Base-by-base conservation (phyloP, 106 monocot species). In the Dendrobium chrysotoxum region DNA sequence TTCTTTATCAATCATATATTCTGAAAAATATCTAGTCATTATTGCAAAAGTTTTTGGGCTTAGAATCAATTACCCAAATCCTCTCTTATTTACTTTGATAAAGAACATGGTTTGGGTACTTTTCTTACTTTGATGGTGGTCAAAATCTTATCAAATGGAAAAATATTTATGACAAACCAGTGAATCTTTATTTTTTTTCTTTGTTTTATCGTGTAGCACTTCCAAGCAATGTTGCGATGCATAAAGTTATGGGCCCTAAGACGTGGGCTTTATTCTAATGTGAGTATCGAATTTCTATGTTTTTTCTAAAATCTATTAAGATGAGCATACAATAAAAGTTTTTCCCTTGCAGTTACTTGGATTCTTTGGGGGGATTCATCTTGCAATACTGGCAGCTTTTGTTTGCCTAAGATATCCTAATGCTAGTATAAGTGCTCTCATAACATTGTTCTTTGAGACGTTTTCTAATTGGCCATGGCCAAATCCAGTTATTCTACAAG, bases 321-420 rank as follows among this genome's bases (percentile, higher is more conserved):
- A 35, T 82, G 23, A 66, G 17, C 30, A 5, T 17, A 31, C 4
- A 31, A 53, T 70, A 15, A 31, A 70, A 31, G 70, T 13, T 70
- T 67, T 35, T 5, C 31, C 0, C 70, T 70, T 81, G 58, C 88
- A 89, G 89, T 77, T 85, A 74, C 81, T 85, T 85, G 91, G 89
- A 23, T 91, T 86, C 79, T 84, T 87, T 79, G 87, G 89, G 73
- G 91, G 91, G 38, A 85, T 91, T 57, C 89, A 88, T 80, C 75
- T 85, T 83, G 83, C 91, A 65, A 85, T 91, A 28, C 89, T 91
- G 79, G 76, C 87, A 40, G 89, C 91, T 77, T 76, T 70, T 77
- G 85, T 91, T 81, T 91, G 91, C 82, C 87, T 81, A 75, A 81
- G 79, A 81, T 76, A 68, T 46, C 87, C 85, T 40, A 75, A 79